Base-by-base conservation (phyloP, 495 filamentous ascomycete genomes). In the Aspergillus biplanus region DNA sequence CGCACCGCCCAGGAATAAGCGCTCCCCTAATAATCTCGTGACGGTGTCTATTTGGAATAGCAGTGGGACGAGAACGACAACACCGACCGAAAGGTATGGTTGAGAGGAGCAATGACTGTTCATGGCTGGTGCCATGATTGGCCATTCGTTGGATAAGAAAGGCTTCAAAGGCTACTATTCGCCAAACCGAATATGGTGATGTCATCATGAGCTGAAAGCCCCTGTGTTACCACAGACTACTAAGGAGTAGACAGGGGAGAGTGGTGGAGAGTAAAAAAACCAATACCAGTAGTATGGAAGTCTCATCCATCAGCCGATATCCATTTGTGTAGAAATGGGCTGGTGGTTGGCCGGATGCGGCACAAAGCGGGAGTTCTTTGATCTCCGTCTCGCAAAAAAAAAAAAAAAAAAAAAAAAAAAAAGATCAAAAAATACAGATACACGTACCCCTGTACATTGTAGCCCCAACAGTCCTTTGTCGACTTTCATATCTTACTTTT, bases 151-250 rank as follows among this genome's bases (percentile, higher is more conserved):
- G 47, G 47, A 31, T 9, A 21, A 4, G 21, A n/a, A 27, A 1
- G 47, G 11, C 18, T 50, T 31, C 47, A 7, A 5, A 33, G 27
- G 6, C 52, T 33, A 33, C 52, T 5, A 54, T 54, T 54, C 52
- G 52, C 54, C 35, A 44, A 44, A n/a, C 21, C 32, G n/a, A 31
- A 33, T 11, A 44, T 71, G 56, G 62, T 73, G 71, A 73, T 73
- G 67, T 73, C 69, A 71, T 69, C 37, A 68, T 50, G 50, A 35
- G 37, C 48, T 15, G 7, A 34, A 34, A 21, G 11, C 21, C 27
- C 47, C 21, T 33, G 11, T 54, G 27, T 34, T n/a, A 50, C 48
- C 33, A 16, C 32, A n/a, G 33, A 11, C 12, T 12, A 53, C 6
- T 33, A 27, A 18, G 18, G 16, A 50, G 21, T 8, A 50, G 16